Conservation (phyloP, 306 rosid genomes). For the Neltuma alba region DNA sequence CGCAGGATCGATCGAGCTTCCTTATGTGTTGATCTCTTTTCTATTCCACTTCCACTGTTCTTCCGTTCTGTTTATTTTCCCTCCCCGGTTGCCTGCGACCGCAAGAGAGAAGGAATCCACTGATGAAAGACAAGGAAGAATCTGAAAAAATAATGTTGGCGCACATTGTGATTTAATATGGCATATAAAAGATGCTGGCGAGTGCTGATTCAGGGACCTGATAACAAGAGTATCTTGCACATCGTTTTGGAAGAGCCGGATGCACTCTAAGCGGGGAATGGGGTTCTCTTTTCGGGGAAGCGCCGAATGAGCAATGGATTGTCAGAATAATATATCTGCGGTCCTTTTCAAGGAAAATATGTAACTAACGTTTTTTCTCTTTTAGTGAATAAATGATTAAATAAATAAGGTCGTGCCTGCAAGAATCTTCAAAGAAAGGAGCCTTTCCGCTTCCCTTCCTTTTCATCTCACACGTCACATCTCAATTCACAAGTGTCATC, state of each 20-base stretch:
- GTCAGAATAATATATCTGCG: not conserved
- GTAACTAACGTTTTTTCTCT: not conserved
- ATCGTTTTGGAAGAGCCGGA: not conserved
- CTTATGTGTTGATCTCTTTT: not conserved
- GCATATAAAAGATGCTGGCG: not conserved
- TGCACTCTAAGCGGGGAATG: not conserved
- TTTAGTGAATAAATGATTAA: not conserved
- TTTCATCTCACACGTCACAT: too few species aligned
- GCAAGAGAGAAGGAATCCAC: not conserved
- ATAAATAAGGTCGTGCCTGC: not conserved
- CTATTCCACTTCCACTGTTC: not conserved
- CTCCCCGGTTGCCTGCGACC: not conserved
- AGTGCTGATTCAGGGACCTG: not conserved
- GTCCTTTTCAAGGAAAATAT: not conserved
- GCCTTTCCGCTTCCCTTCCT: not conserved
- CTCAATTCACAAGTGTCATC: not conserved
- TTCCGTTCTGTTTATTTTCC: not conserved
- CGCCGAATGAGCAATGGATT: not conserved
- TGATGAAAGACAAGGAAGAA: not conserved
- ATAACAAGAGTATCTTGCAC: not conserved
- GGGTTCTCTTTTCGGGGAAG: not conserved
- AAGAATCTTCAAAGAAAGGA: not conserved
- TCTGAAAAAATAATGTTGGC: not conserved
- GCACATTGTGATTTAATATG: not conserved
- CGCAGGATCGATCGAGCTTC: too few species aligned